phyloP scores from a whole-genome alignment of 306 rosid genomes.

The Corylus americana region DNA sequence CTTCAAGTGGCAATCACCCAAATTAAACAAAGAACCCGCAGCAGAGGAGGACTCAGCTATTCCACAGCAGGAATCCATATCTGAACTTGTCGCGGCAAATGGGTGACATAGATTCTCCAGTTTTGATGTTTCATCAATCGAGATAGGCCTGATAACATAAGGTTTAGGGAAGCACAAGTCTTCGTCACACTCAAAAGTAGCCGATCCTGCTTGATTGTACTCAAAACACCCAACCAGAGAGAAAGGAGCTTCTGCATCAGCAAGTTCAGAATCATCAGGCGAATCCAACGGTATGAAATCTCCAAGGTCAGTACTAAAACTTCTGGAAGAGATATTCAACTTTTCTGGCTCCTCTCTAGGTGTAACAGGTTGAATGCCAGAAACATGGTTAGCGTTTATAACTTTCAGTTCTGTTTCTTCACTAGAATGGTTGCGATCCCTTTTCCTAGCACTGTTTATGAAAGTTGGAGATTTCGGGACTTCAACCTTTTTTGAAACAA shows the following conservation, averaged over 20 bases:
- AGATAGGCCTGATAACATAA: constrained; percentile 2
- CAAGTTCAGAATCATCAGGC: constrained; percentile 34
- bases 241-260: constrained; percentile 15
- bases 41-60: constrained; percentile 7
- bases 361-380: constrained; percentile 15
- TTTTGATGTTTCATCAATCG: constrained; percentile 13
- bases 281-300: constrained; percentile 45
- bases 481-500: constrained; percentile 26
- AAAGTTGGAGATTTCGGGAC: not conserved
- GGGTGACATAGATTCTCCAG: not conserved
- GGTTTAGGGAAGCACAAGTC: constrained; percentile 26
- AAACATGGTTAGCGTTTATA: not conserved
- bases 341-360: constrained; percentile 23
- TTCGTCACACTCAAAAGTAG: not conserved
- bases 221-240: not conserved
- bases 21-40: constrained; percentile 10
- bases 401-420: not conserved
- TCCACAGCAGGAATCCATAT: constrained; percentile 8
- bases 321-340: not conserved
- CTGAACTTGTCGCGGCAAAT: not conserved
- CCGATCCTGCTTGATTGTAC: constrained; percentile 16
- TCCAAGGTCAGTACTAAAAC: constrained; percentile 7
- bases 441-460: constrained; percentile 8
- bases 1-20: constrained; percentile 1
- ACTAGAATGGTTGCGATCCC: not conserved